phyloP scores from a whole-genome alignment of 495 filamentous ascomycete species.

The Aspergillus incahuasiensis region DNA sequence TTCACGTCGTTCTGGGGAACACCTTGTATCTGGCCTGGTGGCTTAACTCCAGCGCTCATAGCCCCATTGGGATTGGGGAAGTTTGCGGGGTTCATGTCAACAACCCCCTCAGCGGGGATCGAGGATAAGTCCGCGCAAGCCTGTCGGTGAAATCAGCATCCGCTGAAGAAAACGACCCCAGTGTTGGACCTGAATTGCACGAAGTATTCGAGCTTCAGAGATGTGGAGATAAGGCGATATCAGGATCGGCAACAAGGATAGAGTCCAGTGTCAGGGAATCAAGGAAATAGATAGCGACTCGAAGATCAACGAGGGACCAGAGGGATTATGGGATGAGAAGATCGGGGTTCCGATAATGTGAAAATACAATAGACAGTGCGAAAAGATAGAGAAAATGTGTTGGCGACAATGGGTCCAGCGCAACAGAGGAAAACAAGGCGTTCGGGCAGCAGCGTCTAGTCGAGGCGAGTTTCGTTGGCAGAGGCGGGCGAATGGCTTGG shows the following conservation, averaged over 20 bases:
- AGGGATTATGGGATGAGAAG: not conserved
- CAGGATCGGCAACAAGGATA: not conserved
- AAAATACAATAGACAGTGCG: not conserved
- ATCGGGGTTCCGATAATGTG: not conserved
- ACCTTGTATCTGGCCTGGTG: slow-evolving; percentile 32
- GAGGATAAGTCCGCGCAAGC: slow-evolving; percentile 36
- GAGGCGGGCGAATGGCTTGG: slow-evolving; percentile 27
- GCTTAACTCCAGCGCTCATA: slow-evolving; percentile 35
- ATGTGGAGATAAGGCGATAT: slow-evolving; percentile 1
- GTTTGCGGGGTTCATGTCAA: slow-evolving; percentile 48
- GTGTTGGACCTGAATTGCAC: not conserved
- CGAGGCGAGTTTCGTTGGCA: slow-evolving; percentile 29
- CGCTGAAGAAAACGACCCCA: slow-evolving; percentile 23
- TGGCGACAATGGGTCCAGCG: slow-evolving; percentile 19
- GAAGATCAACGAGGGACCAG: not conserved
- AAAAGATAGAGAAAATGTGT: slow-evolving; percentile 8
- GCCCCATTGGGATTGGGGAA: slow-evolving; percentile 42
- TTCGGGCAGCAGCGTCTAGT: slow-evolving; percentile 40
- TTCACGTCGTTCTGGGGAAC: slow-evolving; percentile 30
- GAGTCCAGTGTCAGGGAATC: not conserved
- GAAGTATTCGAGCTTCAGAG: not conserved
- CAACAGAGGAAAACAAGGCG: slow-evolving; percentile 34
- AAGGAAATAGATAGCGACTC: not conserved
- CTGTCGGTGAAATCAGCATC: slow-evolving; percentile 37
- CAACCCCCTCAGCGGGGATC: slow-evolving; percentile 44